Conservation (phyloP, 2,329 filamentous ascomycete genomes). For the Colletotrichum cordylinicola region DNA sequence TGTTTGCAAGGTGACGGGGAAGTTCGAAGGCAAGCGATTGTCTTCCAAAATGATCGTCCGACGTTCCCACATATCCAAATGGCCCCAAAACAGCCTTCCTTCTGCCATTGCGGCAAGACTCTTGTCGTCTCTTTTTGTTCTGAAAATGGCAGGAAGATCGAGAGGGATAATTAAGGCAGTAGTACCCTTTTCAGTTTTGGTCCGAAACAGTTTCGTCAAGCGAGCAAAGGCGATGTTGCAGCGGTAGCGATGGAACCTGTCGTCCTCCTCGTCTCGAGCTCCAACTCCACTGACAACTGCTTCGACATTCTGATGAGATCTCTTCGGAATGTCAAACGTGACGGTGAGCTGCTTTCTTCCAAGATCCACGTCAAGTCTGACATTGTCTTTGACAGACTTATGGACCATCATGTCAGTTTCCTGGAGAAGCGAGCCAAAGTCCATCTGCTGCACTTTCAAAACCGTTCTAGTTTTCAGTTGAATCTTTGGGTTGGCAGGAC, state of each 20-base stretch:
- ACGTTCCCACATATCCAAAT: constrained; percentile 53
- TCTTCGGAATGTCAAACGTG: constrained; percentile 34
- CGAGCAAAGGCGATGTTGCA: constrained; percentile 50
- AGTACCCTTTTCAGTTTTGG: constrained; percentile 29
- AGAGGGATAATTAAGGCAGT: background rate
- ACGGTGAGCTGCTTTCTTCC: constrained; percentile 42
- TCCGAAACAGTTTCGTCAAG: constrained; percentile 47
- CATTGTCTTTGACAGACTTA: constrained; percentile 41
- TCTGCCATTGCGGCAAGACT: constrained; percentile 24
- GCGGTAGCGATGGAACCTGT: constrained; percentile 38
- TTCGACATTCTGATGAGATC: background rate
- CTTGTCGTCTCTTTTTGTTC: constrained; percentile 16
- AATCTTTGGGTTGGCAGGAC: constrained; percentile 33
- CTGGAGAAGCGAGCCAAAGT: constrained; percentile 66
- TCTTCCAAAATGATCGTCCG: constrained; percentile 50
- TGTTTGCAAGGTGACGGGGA: constrained; percentile 45
- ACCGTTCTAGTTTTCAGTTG: constrained; percentile 41
- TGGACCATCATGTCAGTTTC: constrained; percentile 65
- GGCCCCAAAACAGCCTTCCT: constrained; percentile 37
- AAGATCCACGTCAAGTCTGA: constrained; percentile 46
- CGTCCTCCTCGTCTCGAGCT: constrained; percentile 21
- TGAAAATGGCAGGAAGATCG: constrained; percentile 2
- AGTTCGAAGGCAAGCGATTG: constrained; percentile 31
- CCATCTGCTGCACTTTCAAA: constrained; percentile 51
- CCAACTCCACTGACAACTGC: background rate